Evolutionary conservation across 2,329 filamentous ascomycete species (phyloP).

Genomic region (Zalaria sp.): DNA sequence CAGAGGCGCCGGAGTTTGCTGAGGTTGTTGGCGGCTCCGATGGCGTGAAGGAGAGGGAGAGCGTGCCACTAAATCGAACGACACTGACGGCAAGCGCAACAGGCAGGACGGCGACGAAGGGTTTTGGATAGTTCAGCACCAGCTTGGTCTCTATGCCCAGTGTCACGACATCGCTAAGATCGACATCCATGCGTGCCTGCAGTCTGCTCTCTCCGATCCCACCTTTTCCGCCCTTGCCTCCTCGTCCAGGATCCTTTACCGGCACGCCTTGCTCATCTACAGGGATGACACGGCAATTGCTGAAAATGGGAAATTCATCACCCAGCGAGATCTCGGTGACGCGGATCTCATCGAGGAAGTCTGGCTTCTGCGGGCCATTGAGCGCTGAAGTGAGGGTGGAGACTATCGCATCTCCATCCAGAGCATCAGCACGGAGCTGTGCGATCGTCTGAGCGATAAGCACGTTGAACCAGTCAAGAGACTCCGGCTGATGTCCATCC

Average conservation of each 20-base stretch:
- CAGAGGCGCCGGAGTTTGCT: slow-evolving; percentile 5
- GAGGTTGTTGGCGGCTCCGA: slow-evolving; percentile 24
- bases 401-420: slow-evolving; percentile 81
- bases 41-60: slow-evolving; percentile 87
- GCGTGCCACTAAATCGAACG: slow-evolving; percentile 83
- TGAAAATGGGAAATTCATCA: slow-evolving; percentile 97
- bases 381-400: slow-evolving; percentile 70
- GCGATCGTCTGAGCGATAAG: slow-evolving; percentile 92
- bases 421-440: slow-evolving; percentile 83
- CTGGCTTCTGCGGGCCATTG: slow-evolving; percentile 72
- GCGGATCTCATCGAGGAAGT: slow-evolving; percentile 84
- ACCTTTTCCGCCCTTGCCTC: slow-evolving; percentile 28
- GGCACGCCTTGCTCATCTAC: slow-evolving; percentile 64
- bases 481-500: slow-evolving; percentile 88
- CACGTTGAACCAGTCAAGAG: slow-evolving; percentile 97
- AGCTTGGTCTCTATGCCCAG: slow-evolving; percentile 89
- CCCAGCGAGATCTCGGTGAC: slow-evolving; percentile 89
- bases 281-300: slow-evolving; percentile 90
- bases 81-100: slow-evolving; percentile 86
- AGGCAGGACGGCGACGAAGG: slow-evolving; percentile 73
- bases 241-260: slow-evolving; percentile 19
- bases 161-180: slow-evolving; percentile 90
- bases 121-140: slow-evolving; percentile 87
- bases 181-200: slow-evolving; percentile 93
- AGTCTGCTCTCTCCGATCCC: slow-evolving; percentile 56